Conservation (phyloP, 208 protist species). For the Zelonia costaricensis region DNA sequence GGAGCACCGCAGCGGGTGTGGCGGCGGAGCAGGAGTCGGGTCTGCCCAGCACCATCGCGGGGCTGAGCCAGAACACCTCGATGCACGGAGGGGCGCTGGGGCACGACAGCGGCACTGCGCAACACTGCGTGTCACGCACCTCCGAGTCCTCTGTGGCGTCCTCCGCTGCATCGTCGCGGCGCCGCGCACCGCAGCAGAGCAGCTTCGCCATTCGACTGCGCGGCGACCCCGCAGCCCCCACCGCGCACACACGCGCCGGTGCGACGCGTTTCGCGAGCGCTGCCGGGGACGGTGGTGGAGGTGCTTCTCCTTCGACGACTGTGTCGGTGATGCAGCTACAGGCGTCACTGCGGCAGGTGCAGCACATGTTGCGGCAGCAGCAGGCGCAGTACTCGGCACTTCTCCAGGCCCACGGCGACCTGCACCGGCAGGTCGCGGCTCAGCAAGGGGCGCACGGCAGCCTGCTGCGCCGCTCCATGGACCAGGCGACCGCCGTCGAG, state of each 20-base stretch:
- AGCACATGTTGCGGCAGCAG: constrained; percentile 12
- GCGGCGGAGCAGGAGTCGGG: background rate
- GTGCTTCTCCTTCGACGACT: background rate
- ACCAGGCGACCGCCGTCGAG: constrained; percentile 8
- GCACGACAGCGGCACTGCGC: background rate
- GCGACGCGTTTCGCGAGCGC: background rate
- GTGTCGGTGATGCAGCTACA: background rate
- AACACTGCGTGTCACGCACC: too few relatives aligned
- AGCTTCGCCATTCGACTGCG: constrained; percentile 32
- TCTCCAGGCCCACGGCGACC: constrained; percentile 16
- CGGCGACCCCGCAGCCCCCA: too few relatives aligned
- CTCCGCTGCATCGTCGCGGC: background rate
- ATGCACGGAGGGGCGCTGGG: background rate
- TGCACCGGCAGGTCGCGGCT: constrained; percentile 15
- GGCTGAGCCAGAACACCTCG: background rate
- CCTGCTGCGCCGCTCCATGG: constrained; percentile 2
- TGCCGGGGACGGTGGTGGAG: background rate
- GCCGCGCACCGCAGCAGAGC: constrained; percentile 18
- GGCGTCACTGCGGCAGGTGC: constrained; percentile 8
- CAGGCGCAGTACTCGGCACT: constrained; percentile 24
- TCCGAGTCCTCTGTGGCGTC: background rate
- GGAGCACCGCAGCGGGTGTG: background rate
- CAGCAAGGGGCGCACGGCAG: constrained; percentile 16
- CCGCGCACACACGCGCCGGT: too few relatives aligned
- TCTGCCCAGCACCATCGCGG: constrained; percentile 7